Evolutionary conservation across 805 yeast species (phyloP), one percentile per base, ranked within the genome.

Genomic region (Candida nitratophila): DNA sequence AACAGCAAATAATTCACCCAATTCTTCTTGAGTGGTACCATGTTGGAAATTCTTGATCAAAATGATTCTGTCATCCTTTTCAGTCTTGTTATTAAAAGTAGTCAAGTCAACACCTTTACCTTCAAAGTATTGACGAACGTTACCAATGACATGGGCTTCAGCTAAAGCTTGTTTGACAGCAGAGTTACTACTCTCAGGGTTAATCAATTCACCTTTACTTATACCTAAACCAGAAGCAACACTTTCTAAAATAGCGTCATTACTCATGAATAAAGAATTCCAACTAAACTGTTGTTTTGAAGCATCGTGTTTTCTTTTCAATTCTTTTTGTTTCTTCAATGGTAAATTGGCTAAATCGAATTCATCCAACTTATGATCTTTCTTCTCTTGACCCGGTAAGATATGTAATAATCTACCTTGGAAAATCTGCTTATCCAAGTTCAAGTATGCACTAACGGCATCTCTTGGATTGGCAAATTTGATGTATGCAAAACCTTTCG

Each of bases 101-200:
- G 83, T 71, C 47, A 93, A 68, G 67, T 91, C 96, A 37, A 93
- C 86, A 31, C 96, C 95, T 58, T 83, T 83, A 21, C 70, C 64
- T 61, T 88, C 96, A 63, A 93, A 93, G 64, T 81, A 93, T 53
- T 79, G 78, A 57, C 96, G 77, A 12, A 93, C 96, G 62, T 84
- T 93, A 38, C 90, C 93, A 56, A 93, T 82, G 16, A 90, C 96
- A 57, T 89, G 93, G 2, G 97, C 95, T 67, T 93, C 99, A 0
- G 99, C 98, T 50, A 93, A 74, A 0, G 99, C 98, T 64, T 90
- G 98, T 60, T 90, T 87, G 14, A 93, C 98, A 1, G 96, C 97
- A 42, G 96, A 84, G 47, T 74, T 81, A 8, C 95, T 75, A 50
- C 81, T 86, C 53, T 87, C 85, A 1, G 96, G 91, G 61, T 93